Base-by-base conservation (phyloP, 2,329 filamentous ascomycete species). In the Calonectria montana region DNA sequence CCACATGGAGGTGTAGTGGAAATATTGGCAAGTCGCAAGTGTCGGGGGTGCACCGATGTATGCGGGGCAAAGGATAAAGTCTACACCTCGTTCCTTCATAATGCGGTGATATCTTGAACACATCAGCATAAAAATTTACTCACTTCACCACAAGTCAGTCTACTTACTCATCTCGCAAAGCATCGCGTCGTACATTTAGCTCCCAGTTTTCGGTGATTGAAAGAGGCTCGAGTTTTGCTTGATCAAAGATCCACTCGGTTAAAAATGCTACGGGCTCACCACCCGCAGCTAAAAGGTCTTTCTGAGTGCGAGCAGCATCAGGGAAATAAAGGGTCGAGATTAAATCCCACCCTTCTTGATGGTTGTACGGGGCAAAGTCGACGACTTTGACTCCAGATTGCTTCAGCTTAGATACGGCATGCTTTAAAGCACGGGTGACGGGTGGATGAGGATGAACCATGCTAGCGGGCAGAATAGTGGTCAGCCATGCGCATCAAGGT, bases 1-100 rank as follows among this genome's bases (percentile, higher is more conserved):
- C 77, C 79, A 82, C 25, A 81, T 77, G 3, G 77, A 75, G 0
- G 81, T 83, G 64, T 83, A 83, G 25, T 69, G 67, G 70, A 74
- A 80, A 48, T 80, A 80, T 15, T 76, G 74, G 4, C 74, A 67
- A 18, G 75, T 71, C 3, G 74, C 79, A 6, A 75, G 70, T 4
- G 43, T 66, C 2, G 74, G 73, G 2, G 75, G 77, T 13, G 71
- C 73, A 18, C 79, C 80, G 2, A 78, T 69, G 18, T 75, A 80
- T 1, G 73, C 75, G 1, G 80, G 80, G 35, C 78, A 80, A 16
- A 81, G 73, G 12, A 81, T 76, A 35, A 80, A 75, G 48, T 81
- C 79, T 1, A 81, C 71, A 13, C 75, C 77, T 3, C 75, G 66
- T 12, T 76, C 71, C 29, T 73, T 74, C 76, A 77, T 76, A 27